A percentile compares a stretch with the other conserved stretches of the same genome.
Conservation (phyloP, 768 basidiomycete species). For the Auricularia auricula-judae region DNA sequence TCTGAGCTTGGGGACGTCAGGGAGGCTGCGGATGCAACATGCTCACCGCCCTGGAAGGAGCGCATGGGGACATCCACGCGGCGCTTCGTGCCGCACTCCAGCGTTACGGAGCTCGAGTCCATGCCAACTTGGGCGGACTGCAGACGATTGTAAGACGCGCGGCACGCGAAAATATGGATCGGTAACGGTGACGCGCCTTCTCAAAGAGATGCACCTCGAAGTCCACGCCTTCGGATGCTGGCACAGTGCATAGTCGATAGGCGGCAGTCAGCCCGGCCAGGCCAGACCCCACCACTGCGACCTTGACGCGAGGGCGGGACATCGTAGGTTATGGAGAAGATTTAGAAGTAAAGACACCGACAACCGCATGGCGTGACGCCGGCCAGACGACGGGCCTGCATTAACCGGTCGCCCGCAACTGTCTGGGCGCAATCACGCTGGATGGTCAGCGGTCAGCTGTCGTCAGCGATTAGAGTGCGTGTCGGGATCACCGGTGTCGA, state of each 20-base stretch:
- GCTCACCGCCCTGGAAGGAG: conserved; percentile 65
- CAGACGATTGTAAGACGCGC: conserved; percentile 1
- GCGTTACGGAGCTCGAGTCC: conserved; percentile 35
- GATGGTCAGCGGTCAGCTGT: too few species aligned
- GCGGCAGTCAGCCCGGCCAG: conserved; percentile 65
- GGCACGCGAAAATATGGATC: neutral
- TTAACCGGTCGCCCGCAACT: too few species aligned
- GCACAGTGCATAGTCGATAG: conserved; percentile 33
- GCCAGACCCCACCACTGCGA: conserved; percentile 63
- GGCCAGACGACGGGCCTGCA: too few species aligned
- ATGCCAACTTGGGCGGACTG: conserved; percentile 53
- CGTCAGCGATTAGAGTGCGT: too few species aligned
- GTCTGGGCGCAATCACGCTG: too few species aligned
- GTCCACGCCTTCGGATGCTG: conserved; percentile 25
- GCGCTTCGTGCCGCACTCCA: conserved; percentile 30
- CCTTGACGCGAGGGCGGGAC: conserved; percentile 28
- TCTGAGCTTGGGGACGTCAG: too few species aligned
- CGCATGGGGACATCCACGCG: conserved; percentile 74
- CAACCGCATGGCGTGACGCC: neutral
- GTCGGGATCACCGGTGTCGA: too few species aligned
- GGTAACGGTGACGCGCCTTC: conserved; percentile 36
- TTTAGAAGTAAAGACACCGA: neutral
- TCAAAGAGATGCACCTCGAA: conserved; percentile 68
- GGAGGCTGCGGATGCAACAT: neutral
- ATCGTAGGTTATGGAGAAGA: neutral